Conservation (phyloP, 1,284 basidiomycete genomes). For the Ustilago esculenta region DNA sequence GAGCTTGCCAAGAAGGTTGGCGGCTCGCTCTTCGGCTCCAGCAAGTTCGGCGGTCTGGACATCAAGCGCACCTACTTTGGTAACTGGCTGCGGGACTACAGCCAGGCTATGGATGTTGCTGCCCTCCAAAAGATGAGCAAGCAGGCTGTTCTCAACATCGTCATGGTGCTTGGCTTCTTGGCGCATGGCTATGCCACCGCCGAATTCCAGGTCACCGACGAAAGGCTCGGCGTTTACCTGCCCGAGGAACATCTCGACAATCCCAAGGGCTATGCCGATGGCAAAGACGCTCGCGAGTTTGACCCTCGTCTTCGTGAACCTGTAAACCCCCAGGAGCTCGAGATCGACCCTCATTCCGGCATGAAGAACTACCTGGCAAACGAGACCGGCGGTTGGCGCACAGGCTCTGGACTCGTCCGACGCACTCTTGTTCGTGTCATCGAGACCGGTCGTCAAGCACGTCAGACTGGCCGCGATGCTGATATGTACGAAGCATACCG, state of each 20-base stretch:
- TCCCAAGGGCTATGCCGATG: conserved; percentile 72
- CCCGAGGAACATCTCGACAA: conserved; percentile 82
- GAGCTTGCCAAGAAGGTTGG: conserved; percentile 57
- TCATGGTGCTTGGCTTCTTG: conserved; percentile 72
- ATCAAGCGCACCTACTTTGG: conserved; percentile 65
- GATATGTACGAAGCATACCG: conserved; percentile 78
- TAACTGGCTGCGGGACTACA: conserved; percentile 60
- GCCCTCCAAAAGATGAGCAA: conserved; percentile 69
- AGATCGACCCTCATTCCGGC: conserved; percentile 84
- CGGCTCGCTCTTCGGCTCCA: conserved; percentile 44
- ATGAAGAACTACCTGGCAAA: conserved; percentile 98
- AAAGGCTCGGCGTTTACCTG: conserved; percentile 86
- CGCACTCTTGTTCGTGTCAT: conserved; percentile 79
- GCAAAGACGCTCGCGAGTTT: conserved; percentile 79
- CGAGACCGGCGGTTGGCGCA: conserved; percentile 79
- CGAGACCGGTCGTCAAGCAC: conserved; percentile 72
- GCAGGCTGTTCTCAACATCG: conserved; percentile 85
- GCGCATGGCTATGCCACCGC: conserved; percentile 71
- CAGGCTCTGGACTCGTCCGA: conserved; percentile 83
- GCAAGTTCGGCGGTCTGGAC: conserved; percentile 62
- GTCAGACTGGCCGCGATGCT: conserved; percentile 70
- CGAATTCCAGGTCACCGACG: conserved; percentile 89
- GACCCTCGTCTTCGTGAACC: conserved; percentile 81
- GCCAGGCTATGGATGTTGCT: conserved; percentile 72
- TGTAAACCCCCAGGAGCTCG: conserved; percentile 80